Evolutionary conservation across 139 green algal species (phyloP).

Genomic region (Chlamydomonas incerta): DNA sequence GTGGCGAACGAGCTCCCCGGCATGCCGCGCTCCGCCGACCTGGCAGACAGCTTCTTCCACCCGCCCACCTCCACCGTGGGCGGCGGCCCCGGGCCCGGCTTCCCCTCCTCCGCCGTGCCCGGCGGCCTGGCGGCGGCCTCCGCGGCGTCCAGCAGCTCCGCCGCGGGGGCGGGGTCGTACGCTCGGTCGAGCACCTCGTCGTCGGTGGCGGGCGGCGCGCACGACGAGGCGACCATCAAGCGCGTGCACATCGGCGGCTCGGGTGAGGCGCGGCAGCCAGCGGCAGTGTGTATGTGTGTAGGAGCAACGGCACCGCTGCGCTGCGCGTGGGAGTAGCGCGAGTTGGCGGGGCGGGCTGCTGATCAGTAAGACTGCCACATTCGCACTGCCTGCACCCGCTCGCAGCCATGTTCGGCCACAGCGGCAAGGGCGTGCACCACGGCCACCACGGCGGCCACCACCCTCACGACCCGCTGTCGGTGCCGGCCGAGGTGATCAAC

Average conservation of each 20-base stretch:
- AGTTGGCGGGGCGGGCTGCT: too few relatives aligned
- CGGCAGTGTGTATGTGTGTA: too few relatives aligned
- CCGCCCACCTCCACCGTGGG: too few relatives aligned
- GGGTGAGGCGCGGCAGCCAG: too few relatives aligned
- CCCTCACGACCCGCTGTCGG: constrained; percentile 9
- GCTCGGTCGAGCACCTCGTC: neutral
- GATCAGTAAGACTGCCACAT: too few relatives aligned
- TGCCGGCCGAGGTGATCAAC: constrained; percentile 63
- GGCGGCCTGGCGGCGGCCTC: neutral
- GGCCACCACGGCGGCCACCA: neutral
- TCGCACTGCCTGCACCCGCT: too few relatives aligned
- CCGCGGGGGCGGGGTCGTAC: neutral
- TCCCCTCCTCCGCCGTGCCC: neutral
- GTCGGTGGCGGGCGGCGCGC: neutral
- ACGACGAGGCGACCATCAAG: constrained; percentile 53
- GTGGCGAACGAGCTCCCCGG: constrained; percentile 10
- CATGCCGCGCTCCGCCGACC: neutral
- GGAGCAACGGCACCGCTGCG: too few relatives aligned
- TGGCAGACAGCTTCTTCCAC: constrained; percentile 18
- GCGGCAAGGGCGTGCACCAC: neutral
- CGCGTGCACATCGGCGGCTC: constrained; percentile 41
- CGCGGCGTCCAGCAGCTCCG: neutral
- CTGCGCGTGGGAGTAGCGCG: too few relatives aligned
- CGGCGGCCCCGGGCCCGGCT: too few relatives aligned
- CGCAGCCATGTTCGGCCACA: constrained; percentile 10